Base-by-base conservation (phyloP, 2,329 filamentous ascomycete genomes). In the Xylariales sp. region DNA sequence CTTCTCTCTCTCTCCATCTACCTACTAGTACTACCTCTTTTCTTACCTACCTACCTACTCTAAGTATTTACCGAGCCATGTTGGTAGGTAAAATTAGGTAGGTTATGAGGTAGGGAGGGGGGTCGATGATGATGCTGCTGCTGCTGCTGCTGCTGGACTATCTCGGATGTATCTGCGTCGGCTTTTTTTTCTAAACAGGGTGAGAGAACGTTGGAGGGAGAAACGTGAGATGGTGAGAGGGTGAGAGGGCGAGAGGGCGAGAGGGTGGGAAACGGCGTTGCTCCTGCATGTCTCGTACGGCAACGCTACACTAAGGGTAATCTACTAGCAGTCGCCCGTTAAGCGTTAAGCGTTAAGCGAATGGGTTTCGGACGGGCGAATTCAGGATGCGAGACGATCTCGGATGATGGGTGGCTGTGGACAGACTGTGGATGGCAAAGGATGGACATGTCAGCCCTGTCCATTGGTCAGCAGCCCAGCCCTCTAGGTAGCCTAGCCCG, bases 331-430 rank as follows among this genome's bases (percentile, higher is more conserved):
- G 56, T 34, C 49, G 64, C 41, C 53, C 56, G 60, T 69, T 62
- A 68, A 68, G 68, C 65, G 64, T 56, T 9, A 18, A 39, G 32
- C 55, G 59, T 69, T 68, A 69, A 68, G 68, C 65, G 68, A 68
- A 62, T 69, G 46, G 61, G 61, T 67, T 62, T 64, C 64, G 67
- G 64, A 39, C 64, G 58, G 60, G 58, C 57, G 48, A 68, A 52
- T 52, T 43, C 46, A 45, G 59, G 67, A 62, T 64, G 64, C 68
- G 57, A 69, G 68, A 64, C 64, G 62, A 67, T 67, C 63, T 53
- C 53, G 55, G 60, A 61, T 58, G 59, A 23, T 23, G 63, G 49
- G 54, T 63, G 67, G 63, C 63, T 69, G 67, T 66, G 39, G 39
- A 43, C 43, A 43, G 62, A 64, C 58, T 68, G 61, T 60, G 55